phyloP scores from a whole-genome alignment of 441 rosid species.

The Croton laevigatus region DNA sequence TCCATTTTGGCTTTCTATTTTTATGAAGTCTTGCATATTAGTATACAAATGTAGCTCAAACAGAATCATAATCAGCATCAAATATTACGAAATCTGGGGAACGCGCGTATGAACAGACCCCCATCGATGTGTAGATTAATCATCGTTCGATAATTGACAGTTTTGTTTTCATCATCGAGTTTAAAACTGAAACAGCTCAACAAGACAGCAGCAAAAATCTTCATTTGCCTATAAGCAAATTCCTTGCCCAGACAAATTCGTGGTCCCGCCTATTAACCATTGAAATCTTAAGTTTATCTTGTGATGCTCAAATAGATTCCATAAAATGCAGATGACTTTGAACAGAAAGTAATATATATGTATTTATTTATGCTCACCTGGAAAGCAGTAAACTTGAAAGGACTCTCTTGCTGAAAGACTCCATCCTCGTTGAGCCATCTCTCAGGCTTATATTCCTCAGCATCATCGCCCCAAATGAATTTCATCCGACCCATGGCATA shows the following conservation, averaged over 20 bases:
- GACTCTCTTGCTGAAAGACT: conserved; percentile 39
- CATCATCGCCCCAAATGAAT: conserved; percentile 61
- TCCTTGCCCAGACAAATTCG: conserved; percentile 80
- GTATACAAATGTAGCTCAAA: too few relatives aligned
- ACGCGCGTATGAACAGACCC: conserved; percentile 49
- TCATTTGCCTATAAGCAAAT: conserved; percentile 81
- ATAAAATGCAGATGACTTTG: not conserved
- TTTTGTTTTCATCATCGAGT: conserved; percentile 35
- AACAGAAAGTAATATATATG: not conserved
- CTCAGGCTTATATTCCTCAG: conserved; percentile 52
- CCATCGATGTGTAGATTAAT: conserved; percentile 54
- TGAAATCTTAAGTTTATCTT: conserved; percentile 10
- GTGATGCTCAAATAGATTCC: not conserved
- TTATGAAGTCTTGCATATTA: too few relatives aligned
- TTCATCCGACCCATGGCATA: conserved; percentile 71
- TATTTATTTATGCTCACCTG: conserved; percentile 31
- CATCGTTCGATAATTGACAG: conserved; percentile 43
- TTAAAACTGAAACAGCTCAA: conserved; percentile 41
- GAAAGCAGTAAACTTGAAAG: conserved; percentile 58
- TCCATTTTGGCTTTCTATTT: too few relatives aligned
- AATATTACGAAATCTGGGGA: conserved; percentile 19
- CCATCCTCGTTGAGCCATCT: conserved; percentile 52
- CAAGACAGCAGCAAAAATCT: conserved; percentile 52
- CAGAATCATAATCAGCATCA: too few relatives aligned
- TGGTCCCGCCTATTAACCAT: conserved; percentile 56